Conservation (phyloP, 495 filamentous ascomycete species). For the Daldinia decipiens region DNA sequence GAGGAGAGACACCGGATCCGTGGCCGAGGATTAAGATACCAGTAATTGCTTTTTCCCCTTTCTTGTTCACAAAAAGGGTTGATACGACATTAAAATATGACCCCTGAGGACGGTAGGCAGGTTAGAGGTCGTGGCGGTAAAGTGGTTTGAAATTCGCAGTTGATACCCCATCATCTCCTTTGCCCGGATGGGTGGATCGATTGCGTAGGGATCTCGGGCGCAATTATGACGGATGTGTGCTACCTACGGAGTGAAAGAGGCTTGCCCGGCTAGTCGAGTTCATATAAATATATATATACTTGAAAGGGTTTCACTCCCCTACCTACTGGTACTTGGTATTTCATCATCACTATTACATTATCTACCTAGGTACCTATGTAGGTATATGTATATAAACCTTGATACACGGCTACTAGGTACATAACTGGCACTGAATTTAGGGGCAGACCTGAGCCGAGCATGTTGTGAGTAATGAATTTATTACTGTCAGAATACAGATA, state of each 20-base stretch:
- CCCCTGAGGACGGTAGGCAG: neutral
- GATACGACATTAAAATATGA: neutral
- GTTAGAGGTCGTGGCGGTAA: neutral
- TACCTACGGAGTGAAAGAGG: conserved; percentile 2
- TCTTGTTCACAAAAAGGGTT: neutral
- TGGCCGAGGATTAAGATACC: conserved; percentile 15
- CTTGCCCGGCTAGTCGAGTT: conserved; percentile 4
- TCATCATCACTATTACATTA: no score
- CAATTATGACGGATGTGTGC: conserved; percentile 6
- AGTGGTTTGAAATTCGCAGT: neutral
- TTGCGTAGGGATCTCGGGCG: conserved; percentile 8
- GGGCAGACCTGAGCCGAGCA: no score
- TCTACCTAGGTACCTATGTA: no score
- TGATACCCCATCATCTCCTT: conserved; percentile 5
- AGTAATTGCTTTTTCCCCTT: conserved; percentile 29
- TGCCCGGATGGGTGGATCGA: neutral
- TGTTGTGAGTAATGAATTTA: conserved; percentile 19
- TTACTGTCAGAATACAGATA: conserved; percentile 23
- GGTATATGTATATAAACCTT: no score
- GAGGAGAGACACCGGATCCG: neutral
- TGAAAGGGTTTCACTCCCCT: neutral
- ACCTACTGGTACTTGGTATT: no score
- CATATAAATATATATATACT: conserved; percentile 1
- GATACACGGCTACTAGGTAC: no score
- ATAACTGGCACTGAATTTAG: neutral